Conservation (phyloP, 2,329 filamentous ascomycete species). For the Leptographium flavum region DNA sequence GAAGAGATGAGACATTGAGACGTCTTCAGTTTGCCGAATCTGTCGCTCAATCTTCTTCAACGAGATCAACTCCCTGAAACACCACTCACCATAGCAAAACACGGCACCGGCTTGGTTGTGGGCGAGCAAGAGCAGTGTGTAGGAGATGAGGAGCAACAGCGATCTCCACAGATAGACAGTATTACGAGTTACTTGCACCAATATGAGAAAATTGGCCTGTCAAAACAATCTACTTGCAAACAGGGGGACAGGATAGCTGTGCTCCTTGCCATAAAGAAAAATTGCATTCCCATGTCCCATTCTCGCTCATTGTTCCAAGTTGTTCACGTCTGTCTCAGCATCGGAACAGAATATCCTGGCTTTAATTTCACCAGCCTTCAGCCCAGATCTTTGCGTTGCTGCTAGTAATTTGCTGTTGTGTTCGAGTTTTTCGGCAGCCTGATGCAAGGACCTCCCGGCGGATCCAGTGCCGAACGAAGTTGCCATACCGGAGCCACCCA, state of each 20-base stretch:
- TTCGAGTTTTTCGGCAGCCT: slow-evolving; percentile 44
- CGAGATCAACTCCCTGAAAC: background rate
- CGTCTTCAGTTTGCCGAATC: slow-evolving; percentile 12
- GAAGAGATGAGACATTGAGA: slow-evolving; percentile 15
- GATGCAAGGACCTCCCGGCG: slow-evolving; percentile 23
- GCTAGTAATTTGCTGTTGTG: slow-evolving; percentile 47
- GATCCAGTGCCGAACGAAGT: slow-evolving; percentile 12
- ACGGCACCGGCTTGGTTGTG: too few relatives aligned
- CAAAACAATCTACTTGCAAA: too few relatives aligned
- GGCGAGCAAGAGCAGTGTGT: too few relatives aligned
- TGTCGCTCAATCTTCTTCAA: background rate
- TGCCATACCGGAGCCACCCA: slow-evolving; percentile 15
- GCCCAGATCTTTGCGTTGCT: slow-evolving; percentile 45
- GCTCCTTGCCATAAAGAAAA: background rate
- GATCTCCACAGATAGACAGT: too few relatives aligned
- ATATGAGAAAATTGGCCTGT: too few relatives aligned
- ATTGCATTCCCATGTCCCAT: background rate
- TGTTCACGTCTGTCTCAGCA: too few relatives aligned
- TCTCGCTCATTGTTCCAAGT: background rate
- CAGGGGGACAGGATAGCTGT: too few relatives aligned
- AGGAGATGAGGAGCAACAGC: too few relatives aligned
- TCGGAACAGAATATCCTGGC: slow-evolving; percentile 37
- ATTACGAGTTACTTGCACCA: too few relatives aligned
- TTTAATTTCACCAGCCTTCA: slow-evolving; percentile 50
- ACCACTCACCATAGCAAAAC: too few relatives aligned